phyloP scores from a whole-genome alignment of 2,329 filamentous ascomycete species.

The Neocatenulostroma microsporum region DNA sequence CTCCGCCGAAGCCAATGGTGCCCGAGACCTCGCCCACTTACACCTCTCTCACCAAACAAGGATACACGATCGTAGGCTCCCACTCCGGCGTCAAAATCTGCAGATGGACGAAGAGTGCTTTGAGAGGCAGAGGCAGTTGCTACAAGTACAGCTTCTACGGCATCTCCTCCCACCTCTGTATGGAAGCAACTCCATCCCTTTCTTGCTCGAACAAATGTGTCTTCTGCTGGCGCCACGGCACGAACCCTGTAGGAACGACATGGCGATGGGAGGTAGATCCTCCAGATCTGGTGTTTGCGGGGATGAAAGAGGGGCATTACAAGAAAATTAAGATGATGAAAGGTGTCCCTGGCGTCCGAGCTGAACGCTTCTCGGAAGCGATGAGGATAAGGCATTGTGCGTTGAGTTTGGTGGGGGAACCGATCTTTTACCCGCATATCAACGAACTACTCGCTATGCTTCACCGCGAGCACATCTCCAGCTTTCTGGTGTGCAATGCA shows the following conservation, averaged over 20 bases:
- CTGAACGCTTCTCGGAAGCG: conserved; percentile 85
- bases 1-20: conserved; percentile 78
- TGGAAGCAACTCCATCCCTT: conserved; percentile 93
- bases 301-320: conserved; percentile 87
- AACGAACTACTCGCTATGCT: conserved; percentile 82
- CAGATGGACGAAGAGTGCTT: conserved; percentile 94
- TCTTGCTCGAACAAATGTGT: conserved; percentile 98
- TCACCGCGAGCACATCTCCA: conserved; percentile 79
- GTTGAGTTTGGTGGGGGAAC: conserved; percentile 84
- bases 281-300: conserved; percentile 79
- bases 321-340: conserved; percentile 97
- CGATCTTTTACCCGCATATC: conserved; percentile 98
- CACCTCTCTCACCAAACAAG: conserved; percentile 84
- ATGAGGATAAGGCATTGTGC: conserved; percentile 93
- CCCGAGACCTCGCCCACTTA: conserved; percentile 85
- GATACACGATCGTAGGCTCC: conserved; percentile 88
- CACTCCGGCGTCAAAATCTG: conserved; percentile 98
- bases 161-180: conserved; percentile 92
- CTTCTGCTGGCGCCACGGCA: conserved; percentile 97
- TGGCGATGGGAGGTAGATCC: conserved; percentile 96
- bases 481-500: conserved; percentile 93
- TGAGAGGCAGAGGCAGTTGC: conserved; percentile 86
- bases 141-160: conserved; percentile 99
- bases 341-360: conserved; percentile 83
- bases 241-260: conserved; percentile 90